Evolutionary conservation across 2,329 filamentous ascomycete species (phyloP), one percentile per base, ranked within the genome.

Genomic region (Cytospora chrysosperma): DNA sequence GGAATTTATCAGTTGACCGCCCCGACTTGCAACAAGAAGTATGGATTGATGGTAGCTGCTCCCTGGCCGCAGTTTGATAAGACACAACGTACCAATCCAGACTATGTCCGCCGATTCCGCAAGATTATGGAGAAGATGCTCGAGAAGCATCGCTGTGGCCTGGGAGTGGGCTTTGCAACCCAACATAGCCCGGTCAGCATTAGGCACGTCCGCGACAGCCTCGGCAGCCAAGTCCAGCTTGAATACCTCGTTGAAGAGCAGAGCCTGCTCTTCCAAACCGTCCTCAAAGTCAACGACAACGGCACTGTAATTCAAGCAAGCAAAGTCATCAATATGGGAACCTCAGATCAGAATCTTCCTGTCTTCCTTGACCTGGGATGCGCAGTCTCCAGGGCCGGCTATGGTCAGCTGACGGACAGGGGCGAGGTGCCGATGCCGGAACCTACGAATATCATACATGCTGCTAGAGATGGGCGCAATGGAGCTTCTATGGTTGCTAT

Each of bases 41-140:
- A 64, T 19, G 68, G 67, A 2, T 61, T 70, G 55, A 67, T 68
- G 54, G 59, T 68, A 4, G 68, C 67, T 3, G 63, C 56, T 1
- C 68, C 67, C 3, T 70, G 63, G 64, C 62, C 34, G 12, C 68
- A 70, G 34, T 70, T 70, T 21, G 67, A 69, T 55, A 60, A 65
- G 5, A 3, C 13, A 2, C 43, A 52, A 24, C 67, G 68, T 19
- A 56, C 43, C 30, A 52, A 67, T 28, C 68, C 61, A 19, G 17
- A 13, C 2, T 64, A 65, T 9, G 68, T 70, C 21, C 63, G 68
- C 1, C 30, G 13, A 19, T 70, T 69, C 57, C 65, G 68, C 21
- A 65, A 55, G 24, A 55, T 59, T 2, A 62, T 67, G 54, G 67
- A 68, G 24, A 55, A 65, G 4, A 53, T 57, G 15, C 61, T 67